These are phyloP conservation scores for Stenocarpella maydis DNA, from an alignment of 2,329 filamentous ascomycete genomes.

Conservation along the genomic window DNA sequence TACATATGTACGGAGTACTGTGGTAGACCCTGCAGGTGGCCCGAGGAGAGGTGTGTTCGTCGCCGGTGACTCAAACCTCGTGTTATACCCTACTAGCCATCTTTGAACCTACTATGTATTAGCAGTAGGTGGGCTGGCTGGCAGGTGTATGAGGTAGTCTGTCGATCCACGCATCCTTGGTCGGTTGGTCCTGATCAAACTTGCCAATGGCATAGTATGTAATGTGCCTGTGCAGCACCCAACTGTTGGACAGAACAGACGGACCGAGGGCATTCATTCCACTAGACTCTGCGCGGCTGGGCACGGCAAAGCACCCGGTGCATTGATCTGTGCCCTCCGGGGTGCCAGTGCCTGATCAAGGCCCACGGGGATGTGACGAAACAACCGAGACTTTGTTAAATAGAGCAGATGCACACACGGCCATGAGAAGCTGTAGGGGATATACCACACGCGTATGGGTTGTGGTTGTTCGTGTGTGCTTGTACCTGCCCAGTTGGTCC, in stretches of 20 bases:
- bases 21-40: slow-evolving; percentile 6
- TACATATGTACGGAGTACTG: too few relatives aligned
- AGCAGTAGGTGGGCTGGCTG: too few relatives aligned
- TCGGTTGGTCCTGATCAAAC: neutral
- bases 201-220: neutral
- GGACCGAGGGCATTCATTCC: too few relatives aligned
- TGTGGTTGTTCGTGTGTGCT: neutral
- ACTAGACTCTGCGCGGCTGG: slow-evolving; percentile 22
- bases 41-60: neutral
- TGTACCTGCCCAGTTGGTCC: neutral
- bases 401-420: slow-evolving; percentile 11
- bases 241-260: too few relatives aligned
- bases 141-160: too few relatives aligned
- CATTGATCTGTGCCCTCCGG: slow-evolving; percentile 27
- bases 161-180: neutral
- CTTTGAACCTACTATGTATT: too few relatives aligned
- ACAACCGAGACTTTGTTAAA: slow-evolving; percentile 15
- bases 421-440: neutral
- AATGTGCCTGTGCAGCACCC: neutral
- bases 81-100: neutral
- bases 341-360: slow-evolving; percentile 22
- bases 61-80: slow-evolving; percentile 19
- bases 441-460: too few relatives aligned
- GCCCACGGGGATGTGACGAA: slow-evolving; percentile 22
- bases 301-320: slow-evolving; percentile 32